These are phyloP conservation scores for Pseudogymnoascus sp. DNA, from an alignment of 2,329 filamentous ascomycete genomes.

Conservation along the genomic window DNA sequence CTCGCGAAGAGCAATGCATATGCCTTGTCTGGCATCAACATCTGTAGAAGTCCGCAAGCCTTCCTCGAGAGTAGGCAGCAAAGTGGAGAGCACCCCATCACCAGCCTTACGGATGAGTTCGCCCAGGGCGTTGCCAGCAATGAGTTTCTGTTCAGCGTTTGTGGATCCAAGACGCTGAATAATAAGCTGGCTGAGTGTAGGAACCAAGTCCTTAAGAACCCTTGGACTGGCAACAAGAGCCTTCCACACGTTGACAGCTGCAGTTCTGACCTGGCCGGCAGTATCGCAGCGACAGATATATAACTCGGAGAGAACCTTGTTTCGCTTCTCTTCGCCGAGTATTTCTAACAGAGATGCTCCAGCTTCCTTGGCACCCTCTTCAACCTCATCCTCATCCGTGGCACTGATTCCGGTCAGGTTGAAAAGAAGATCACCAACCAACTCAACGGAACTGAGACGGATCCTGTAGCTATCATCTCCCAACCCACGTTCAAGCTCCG, in stretches of 20 bases:
- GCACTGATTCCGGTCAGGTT: conserved; percentile 91
- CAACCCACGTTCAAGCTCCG: conserved; percentile 89
- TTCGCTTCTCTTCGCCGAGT: conserved; percentile 89
- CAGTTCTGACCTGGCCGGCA: conserved; percentile 78
- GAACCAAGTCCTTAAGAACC: conserved; percentile 89
- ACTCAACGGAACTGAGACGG: conserved; percentile 92
- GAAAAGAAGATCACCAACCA: conserved; percentile 94
- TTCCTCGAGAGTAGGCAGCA: conserved; percentile 87
- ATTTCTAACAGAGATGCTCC: conserved; percentile 89
- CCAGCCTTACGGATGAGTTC: conserved; percentile 96
- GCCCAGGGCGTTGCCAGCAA: conserved; percentile 92
- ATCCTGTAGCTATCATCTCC: conserved; percentile 98
- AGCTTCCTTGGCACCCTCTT: conserved; percentile 72
- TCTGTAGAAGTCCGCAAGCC: conserved; percentile 82
- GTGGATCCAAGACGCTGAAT: conserved; percentile 89
- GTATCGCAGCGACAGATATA: conserved; percentile 98
- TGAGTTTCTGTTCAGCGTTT: conserved; percentile 98
- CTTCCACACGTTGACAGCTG: conserved; percentile 93
- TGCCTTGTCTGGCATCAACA: conserved; percentile 89
- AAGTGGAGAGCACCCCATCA: conserved; percentile 78
- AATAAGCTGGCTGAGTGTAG: conserved; percentile 87
- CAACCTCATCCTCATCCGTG: conserved; percentile 70
- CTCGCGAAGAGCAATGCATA: conserved; percentile 91
- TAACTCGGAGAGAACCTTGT: conserved; percentile 92
- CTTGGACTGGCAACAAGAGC: conserved; percentile 85